These are phyloP conservation scores for Rhododendron molle DNA, from an alignment of 148 eudicot species.

Conservation along the genomic window DNA sequence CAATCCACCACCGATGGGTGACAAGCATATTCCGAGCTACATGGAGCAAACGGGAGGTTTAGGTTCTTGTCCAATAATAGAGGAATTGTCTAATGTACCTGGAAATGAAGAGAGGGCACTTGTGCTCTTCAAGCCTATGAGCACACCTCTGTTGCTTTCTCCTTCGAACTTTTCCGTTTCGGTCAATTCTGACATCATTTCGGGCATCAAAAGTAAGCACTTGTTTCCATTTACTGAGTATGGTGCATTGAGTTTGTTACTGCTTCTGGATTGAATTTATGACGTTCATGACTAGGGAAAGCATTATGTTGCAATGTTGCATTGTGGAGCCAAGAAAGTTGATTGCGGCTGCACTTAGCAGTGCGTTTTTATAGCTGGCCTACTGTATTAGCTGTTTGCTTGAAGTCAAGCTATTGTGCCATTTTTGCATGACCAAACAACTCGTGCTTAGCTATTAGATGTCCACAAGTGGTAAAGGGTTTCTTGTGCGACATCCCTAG, in stretches of 20 bases:
- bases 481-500: background rate
- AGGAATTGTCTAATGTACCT: conserved; percentile 45
- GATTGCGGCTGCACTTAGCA: background rate
- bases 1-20: conserved; percentile 5
- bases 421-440: background rate
- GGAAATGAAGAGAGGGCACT: conserved; percentile 68
- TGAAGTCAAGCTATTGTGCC: background rate
- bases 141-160: conserved; percentile 16
- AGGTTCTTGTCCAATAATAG: conserved; percentile 25
- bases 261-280: background rate
- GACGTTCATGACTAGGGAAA: background rate
- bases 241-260: background rate
- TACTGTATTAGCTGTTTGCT: background rate
- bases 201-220: conserved; percentile 57
- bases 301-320: too few relatives aligned
- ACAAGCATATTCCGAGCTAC: background rate
- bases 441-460: background rate
- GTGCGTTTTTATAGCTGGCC: background rate
- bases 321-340: background rate
- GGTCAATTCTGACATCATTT: conserved; percentile 45
- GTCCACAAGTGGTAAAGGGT: background rate
- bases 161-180: conserved; percentile 34
- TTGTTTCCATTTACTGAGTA: background rate
- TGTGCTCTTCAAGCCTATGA: conserved; percentile 61
- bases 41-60: conserved; percentile 11